Evolutionary conservation across 1,284 basidiomycete species (phyloP).

Genomic region (Hemileia vastatrix): DNA sequence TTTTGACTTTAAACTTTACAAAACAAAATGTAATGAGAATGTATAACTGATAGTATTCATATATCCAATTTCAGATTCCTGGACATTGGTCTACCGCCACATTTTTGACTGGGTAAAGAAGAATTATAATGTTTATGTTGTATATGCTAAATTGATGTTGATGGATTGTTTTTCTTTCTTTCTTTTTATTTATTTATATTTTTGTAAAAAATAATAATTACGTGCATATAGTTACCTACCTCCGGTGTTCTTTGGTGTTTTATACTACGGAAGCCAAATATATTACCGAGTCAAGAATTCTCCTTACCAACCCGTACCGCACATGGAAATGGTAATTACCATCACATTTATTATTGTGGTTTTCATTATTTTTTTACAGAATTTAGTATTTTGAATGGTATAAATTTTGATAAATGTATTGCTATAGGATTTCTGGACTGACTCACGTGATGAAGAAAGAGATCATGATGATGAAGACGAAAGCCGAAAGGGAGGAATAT

Average conservation of each 20-base stretch:
- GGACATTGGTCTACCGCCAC: background rate
- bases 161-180: background rate
- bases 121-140: no score
- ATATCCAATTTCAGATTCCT: background rate
- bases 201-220: background rate
- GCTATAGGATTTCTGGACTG: slow-evolving; percentile 19
- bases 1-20: background rate
- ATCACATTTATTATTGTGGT: background rate
- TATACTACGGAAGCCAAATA: slow-evolving; percentile 6
- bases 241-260: background rate
- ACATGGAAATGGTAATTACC: background rate
- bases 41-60: no score
- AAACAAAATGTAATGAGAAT: no score
- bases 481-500: no score
- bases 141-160: background rate
- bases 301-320: background rate
- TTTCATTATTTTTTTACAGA: background rate
- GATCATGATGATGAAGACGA: slow-evolving; percentile 17
- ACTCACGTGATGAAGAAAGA: slow-evolving; percentile 5
- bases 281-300: background rate
- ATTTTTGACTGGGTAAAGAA: slow-evolving; percentile 8
- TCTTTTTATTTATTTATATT: background rate
- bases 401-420: no score
- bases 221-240: slow-evolving; percentile 6
- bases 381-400: background rate